Percentiles rank a stretch among this genome's conserved stretches.
Conservation (phyloP, 306 rosid genomes). For the Pachyrhizus erosus region DNA sequence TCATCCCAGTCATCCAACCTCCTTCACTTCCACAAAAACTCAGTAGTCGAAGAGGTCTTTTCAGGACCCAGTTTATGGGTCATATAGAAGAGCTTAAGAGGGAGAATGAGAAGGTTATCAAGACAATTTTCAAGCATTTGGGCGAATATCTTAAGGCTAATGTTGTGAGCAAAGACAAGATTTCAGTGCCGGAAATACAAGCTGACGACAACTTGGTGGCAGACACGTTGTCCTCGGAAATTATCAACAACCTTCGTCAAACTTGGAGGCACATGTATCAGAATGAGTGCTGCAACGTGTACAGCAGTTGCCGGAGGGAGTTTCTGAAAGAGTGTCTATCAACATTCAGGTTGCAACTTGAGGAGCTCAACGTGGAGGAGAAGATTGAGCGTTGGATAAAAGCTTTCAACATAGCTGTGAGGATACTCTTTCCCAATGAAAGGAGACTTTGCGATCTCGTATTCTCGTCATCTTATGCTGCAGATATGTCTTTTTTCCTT, state of each 20-base stretch:
- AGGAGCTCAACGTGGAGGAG: slow-evolving; percentile 61
- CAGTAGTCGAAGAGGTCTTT: neutral
- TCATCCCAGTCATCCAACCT: neutral
- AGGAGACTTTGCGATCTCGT: slow-evolving; percentile 65
- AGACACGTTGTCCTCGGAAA: slow-evolving; percentile 64
- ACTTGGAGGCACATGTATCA: slow-evolving; percentile 62
- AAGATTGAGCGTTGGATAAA: slow-evolving; percentile 51
- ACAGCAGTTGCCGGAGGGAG: slow-evolving; percentile 63
- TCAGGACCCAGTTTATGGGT: neutral
- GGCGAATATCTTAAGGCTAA: neutral
- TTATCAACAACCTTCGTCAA: slow-evolving; percentile 65
- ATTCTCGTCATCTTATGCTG: slow-evolving; percentile 57
- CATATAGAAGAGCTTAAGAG: neutral
- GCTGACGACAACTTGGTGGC: slow-evolving; percentile 57
- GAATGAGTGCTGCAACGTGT: slow-evolving; percentile 68
- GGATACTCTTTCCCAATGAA: slow-evolving; percentile 73
- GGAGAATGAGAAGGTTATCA: neutral
- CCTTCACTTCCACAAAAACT: neutral
- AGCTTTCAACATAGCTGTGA: slow-evolving; percentile 57
- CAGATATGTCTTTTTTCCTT: slow-evolving; percentile 66
- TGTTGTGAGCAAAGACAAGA: neutral
- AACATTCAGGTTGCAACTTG: slow-evolving; percentile 56
- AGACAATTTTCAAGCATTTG: neutral
- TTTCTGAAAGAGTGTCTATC: slow-evolving; percentile 68
- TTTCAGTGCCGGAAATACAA: neutral